Base-by-base conservation (phyloP, 2,329 filamentous ascomycete genomes). In the Calonectria pauciramosa region DNA sequence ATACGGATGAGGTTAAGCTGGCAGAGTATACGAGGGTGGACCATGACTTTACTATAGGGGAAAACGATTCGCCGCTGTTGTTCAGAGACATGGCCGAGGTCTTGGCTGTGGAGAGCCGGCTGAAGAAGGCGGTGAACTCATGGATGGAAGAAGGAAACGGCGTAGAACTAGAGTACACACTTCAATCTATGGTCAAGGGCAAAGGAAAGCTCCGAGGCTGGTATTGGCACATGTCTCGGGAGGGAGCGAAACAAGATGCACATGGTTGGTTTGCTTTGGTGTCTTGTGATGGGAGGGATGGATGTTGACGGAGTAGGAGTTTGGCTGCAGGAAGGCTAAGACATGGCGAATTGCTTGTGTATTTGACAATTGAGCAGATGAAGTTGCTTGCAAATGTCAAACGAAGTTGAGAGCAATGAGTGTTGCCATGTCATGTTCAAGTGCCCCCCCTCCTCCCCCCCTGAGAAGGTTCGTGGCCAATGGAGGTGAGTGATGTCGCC, bases 51-150 rank as follows among this genome's bases (percentile, higher is more conserved):
- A 34, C 66, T 3, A 23, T 36, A 16, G 73, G 71, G 9, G 16
- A 71, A 3, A 67, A 68, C 36, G 71, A 70, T 23, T 30, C 59
- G 47, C 71, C 67, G n/a, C 68, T 82, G n/a, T 74, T 59, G 2
- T 79, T 83, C 44, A 73, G 68, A 68, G 69, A 68, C 41, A 78
- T 83, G 79, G 67, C 73, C 7, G 81, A 84, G 60, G 80, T 76
- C 41, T 72, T 72, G 36, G 59, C 68, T 38, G 72, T 82, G 13
- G 76, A 82, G 56, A 65, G 36, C n/a, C 73, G 74, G 20, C 66
- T 83, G 44, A 78, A 70, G 68, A 41, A 71, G 41, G 64, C 63
- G 34, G 77, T 82, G 41, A 69, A 76, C 28, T 59, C 52, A n/a
- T 83, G 82, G 82, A 54, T 79, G 60, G 66, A 66, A 30, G 70